Conservation (phyloP, 495 filamentous ascomycete genomes). For the Massariosphaeria phaeospora region DNA sequence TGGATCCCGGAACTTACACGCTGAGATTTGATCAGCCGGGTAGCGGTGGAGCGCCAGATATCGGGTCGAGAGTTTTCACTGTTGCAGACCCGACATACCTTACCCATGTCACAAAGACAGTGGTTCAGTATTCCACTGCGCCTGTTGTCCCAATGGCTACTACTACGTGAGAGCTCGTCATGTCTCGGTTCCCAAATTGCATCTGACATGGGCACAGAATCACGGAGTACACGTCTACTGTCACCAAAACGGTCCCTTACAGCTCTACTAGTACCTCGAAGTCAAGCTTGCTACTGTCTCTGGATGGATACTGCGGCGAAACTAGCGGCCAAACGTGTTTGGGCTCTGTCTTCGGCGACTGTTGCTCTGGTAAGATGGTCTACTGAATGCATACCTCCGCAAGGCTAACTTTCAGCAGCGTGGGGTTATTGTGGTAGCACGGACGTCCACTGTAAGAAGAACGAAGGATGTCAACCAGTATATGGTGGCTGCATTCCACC, state of each 20-base stretch:
- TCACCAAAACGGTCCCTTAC: slow-evolving; percentile 6
- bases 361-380: background rate
- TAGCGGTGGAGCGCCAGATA: slow-evolving; percentile 1
- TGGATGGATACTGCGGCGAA: background rate
- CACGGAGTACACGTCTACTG: slow-evolving; percentile 10
- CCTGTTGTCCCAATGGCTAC: slow-evolving; percentile 6
- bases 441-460: background rate
- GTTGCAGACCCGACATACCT: slow-evolving; percentile 9
- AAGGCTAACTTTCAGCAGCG: background rate
- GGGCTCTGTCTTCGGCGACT: background rate
- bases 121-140: background rate
- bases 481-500: background rate
- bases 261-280: background rate
- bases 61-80: slow-evolving; percentile 12
- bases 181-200: background rate
- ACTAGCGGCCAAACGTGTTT: background rate
- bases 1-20: slow-evolving; percentile 19
- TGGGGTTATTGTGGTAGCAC: background rate
- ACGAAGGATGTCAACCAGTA: background rate
- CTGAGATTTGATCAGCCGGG: slow-evolving; percentile 14
- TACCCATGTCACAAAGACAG: background rate
- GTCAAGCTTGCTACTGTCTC: background rate
- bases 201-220: background rate
- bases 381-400: no score
- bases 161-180: slow-evolving; percentile 5